Conservation (phyloP, 164 flowering plant genomes). For the Buxus sempervirens region DNA sequence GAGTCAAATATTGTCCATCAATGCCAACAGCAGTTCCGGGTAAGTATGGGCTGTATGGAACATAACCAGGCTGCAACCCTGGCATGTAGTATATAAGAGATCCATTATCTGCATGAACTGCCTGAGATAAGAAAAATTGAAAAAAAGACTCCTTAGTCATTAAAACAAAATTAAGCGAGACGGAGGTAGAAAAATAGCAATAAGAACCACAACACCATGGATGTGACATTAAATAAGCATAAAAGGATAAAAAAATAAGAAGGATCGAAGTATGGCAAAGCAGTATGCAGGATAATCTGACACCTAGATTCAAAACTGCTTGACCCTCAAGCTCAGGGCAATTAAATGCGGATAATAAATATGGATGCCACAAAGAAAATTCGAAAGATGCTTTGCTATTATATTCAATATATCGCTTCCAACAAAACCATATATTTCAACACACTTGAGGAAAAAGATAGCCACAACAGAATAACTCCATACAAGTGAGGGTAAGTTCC, state of each 20-base stretch:
- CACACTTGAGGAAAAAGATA: neutral
- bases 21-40: slow-evolving; percentile 37
- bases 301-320: too few relatives aligned
- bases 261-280: too few relatives aligned
- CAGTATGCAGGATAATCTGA: too few relatives aligned
- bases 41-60: slow-evolving; percentile 31
- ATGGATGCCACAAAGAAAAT: neutral
- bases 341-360: too few relatives aligned
- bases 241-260: too few relatives aligned
- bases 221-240: too few relatives aligned
- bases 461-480: neutral
- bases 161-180: too few relatives aligned
- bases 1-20: slow-evolving; percentile 45
- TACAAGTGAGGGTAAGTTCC: neutral
- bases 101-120: slow-evolving; percentile 49
- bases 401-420: neutral
- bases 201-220: too few relatives aligned
- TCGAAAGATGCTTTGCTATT: too few relatives aligned
- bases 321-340: too few relatives aligned
- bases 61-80: slow-evolving; percentile 41
- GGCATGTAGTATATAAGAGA: slow-evolving; percentile 40
- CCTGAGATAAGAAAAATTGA: slow-evolving; percentile 22
- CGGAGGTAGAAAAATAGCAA: too few relatives aligned
- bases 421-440: too few relatives aligned
- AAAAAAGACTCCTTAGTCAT: neutral